A percentile compares a stretch with the other conserved stretches of the same genome.
Evolutionary conservation across 129 eudicot genomes (phyloP).

Genomic region (Ambrosia artemisiifolia): DNA sequence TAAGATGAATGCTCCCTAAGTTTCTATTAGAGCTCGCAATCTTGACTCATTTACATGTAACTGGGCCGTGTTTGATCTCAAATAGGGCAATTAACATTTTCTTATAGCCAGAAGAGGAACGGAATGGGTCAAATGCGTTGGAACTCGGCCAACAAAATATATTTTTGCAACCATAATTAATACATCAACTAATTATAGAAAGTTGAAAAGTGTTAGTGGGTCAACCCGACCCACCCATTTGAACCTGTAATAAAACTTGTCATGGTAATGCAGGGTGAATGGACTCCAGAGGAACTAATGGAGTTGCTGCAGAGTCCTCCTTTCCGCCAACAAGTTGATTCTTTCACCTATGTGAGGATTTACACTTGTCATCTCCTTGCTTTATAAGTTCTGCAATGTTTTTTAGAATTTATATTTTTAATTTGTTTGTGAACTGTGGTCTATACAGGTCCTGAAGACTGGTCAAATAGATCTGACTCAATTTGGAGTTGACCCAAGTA

Average conservation of each 20-base stretch:
- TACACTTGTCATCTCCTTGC: background rate
- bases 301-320: conserved; percentile 96
- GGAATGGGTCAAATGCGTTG: background rate
- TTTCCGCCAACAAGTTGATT: conserved; percentile 95
- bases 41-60: background rate
- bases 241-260: conserved; percentile 10
- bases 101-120: background rate
- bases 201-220: background rate
- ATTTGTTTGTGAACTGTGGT: conserved; percentile 16
- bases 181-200: background rate
- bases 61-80: background rate
- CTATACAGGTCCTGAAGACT: conserved; percentile 80
- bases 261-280: conserved; percentile 57
- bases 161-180: background rate
- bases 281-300: conserved; percentile 71
- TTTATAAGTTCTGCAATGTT: background rate
- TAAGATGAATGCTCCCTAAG: conserved; percentile 13
- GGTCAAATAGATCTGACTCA: conserved; percentile 97
- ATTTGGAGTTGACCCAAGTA: conserved; percentile 96
- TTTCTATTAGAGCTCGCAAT: background rate
- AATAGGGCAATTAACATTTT: background rate
- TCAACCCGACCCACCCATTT: background rate
- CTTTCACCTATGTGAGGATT: conserved; percentile 79
- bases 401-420: background rate
- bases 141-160: background rate